Evolutionary conservation across 164 flowering plant genomes (phyloP).

Genomic region (Brasenia schreberi): DNA sequence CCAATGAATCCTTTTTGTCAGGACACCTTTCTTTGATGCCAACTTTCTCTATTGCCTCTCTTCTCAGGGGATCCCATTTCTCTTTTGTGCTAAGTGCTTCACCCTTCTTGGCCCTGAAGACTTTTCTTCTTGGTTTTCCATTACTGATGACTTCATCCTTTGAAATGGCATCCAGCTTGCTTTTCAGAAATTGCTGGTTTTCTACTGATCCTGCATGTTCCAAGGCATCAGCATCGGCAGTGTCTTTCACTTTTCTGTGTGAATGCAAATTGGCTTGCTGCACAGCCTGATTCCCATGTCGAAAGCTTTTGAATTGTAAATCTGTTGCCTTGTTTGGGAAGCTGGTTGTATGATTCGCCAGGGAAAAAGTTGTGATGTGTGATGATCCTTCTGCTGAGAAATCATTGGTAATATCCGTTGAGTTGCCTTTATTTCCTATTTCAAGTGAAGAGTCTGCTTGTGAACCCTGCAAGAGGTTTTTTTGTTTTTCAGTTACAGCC

Average conservation of each 20-base stretch:
- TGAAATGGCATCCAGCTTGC: constrained; percentile 1
- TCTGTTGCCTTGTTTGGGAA: not conserved
- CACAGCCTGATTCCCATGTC: not conserved
- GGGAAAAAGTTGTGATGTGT: not conserved
- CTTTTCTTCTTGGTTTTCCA: constrained; percentile 7
- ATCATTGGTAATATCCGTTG: not conserved
- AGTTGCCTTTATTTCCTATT: not conserved
- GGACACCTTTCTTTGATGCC: constrained; percentile 23
- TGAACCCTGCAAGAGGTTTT: not conserved
- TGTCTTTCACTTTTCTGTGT: not conserved
- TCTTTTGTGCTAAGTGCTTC: constrained; percentile 22
- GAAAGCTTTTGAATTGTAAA: not conserved
- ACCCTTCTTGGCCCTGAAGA: constrained; percentile 19
- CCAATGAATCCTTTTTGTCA: constrained; percentile 46
- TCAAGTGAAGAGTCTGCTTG: not conserved
- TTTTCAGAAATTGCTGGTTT: constrained; percentile 2
- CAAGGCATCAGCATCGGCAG: not conserved
- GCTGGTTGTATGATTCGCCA: not conserved
- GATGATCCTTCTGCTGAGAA: not conserved
- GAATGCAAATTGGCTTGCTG: not conserved
- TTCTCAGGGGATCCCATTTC: constrained; percentile 75
- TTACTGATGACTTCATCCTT: constrained; percentile 12
- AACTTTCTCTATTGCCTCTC: constrained; percentile 21
- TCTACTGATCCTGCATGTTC: not conserved
- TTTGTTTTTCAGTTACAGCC: not conserved